phyloP scores from a whole-genome alignment of 75 land plant genomes.

The Cupressus sempervirens region DNA sequence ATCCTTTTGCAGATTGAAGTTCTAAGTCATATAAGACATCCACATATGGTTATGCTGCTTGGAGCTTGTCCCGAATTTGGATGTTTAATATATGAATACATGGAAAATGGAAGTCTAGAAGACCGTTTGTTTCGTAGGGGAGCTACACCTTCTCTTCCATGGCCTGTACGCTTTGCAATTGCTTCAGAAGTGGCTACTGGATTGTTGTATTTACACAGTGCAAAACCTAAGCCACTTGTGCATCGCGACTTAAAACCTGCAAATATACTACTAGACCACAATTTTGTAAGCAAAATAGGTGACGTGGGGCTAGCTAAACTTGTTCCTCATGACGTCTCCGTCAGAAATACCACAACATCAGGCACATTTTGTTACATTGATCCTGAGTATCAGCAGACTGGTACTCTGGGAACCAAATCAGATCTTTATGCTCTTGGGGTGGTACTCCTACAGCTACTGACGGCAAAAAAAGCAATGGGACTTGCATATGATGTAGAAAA shows the following conservation, averaged over 20 bases:
- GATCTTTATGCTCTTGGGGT: slow-evolving; percentile 77
- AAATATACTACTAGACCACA: slow-evolving; percentile 65
- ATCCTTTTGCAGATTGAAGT: slow-evolving; percentile 49
- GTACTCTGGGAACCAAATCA: slow-evolving; percentile 60
- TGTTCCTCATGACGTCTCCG: slow-evolving; percentile 43
- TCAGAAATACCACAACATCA: slow-evolving; percentile 44
- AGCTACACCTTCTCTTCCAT: slow-evolving; percentile 52
- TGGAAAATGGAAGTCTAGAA: slow-evolving; percentile 74
- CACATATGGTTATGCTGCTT: slow-evolving; percentile 59
- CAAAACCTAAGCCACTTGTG: slow-evolving; percentile 75
- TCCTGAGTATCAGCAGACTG: slow-evolving; percentile 80
- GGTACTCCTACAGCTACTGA: slow-evolving; percentile 59
- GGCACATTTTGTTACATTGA: slow-evolving; percentile 77
- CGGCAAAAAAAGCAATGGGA: slow-evolving; percentile 51
- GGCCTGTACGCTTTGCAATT: slow-evolving; percentile 58
- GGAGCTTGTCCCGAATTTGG: slow-evolving; percentile 71
- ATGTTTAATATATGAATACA: slow-evolving; percentile 70
- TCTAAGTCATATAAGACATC: slow-evolving; percentile 59
- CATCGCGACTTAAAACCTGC: slow-evolving; percentile 92
- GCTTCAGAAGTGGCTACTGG: slow-evolving; percentile 59
- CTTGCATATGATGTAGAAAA: slow-evolving; percentile 38
- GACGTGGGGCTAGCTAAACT: slow-evolving; percentile 81
- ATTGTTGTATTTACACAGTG: slow-evolving; percentile 57
- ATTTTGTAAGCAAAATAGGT: slow-evolving; percentile 70
- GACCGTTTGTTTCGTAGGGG: slow-evolving; percentile 35